A percentile compares a stretch with the other conserved stretches of the same genome.
Evolutionary conservation across 202 grass and related monocot species (phyloP).

Genomic region (Zoysia matrella): DNA sequence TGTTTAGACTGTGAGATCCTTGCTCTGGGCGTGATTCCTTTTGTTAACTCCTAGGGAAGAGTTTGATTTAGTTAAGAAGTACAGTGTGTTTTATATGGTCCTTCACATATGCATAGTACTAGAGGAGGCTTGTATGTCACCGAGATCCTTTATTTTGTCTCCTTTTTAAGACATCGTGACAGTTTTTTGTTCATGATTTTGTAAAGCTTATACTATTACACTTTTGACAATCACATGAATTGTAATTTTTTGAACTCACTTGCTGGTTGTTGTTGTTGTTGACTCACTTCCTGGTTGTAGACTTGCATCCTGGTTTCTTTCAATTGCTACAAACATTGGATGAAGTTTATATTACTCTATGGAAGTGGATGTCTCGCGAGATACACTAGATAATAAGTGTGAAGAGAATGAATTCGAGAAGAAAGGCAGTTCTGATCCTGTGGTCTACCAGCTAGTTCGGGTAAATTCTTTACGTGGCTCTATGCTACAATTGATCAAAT

Average conservation of each 20-base stretch:
- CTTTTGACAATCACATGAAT: neutral
- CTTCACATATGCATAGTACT: neutral
- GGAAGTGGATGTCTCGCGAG: slow-evolving; percentile 57
- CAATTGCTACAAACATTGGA: slow-evolving; percentile 48
- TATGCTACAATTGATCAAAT: slow-evolving; percentile 1
- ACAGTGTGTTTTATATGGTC: neutral
- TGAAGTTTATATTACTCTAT: slow-evolving; percentile 68
- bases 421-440: slow-evolving; percentile 59
- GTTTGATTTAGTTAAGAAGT: neutral
- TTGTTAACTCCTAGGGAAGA: slow-evolving; percentile 13
- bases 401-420: slow-evolving; percentile 59
- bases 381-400: slow-evolving; percentile 52
- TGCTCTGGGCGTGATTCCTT: neutral
- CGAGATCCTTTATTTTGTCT: slow-evolving; percentile 14
- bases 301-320: slow-evolving; percentile 44
- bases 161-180: neutral
- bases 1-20: neutral
- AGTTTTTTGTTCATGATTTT: slow-evolving; percentile 1
- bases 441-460: slow-evolving; percentile 98
- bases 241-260: slow-evolving; percentile 32
- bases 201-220: neutral
- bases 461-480: slow-evolving; percentile 51
- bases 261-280: neutral
- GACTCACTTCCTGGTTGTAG: neutral
- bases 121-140: neutral